phyloP scores from a whole-genome alignment of 208 protist genomes.

The Cochliopodium minus region DNA sequence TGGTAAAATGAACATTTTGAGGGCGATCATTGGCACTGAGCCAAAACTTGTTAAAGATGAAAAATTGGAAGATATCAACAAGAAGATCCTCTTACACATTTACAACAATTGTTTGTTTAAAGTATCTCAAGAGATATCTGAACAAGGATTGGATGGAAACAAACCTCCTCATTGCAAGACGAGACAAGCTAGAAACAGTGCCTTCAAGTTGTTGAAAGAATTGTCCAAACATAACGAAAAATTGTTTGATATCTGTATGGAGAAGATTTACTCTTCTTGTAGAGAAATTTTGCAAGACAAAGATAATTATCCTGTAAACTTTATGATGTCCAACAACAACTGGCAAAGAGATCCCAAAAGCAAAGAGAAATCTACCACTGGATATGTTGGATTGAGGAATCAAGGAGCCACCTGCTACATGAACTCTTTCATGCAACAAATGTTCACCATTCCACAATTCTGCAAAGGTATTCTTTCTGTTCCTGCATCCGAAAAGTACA shows the following conservation, averaged over 20 bases:
- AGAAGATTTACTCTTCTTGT: no score
- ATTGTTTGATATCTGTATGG: no score
- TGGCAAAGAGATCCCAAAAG: no score
- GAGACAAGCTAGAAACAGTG: neutral
- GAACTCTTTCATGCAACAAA: slow-evolving; percentile 30
- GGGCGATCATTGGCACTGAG: neutral
- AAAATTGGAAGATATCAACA: neutral
- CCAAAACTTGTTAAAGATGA: neutral
- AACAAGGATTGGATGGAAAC: neutral
- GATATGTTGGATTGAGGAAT: slow-evolving; percentile 1
- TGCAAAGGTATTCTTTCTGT: slow-evolving; percentile 18
- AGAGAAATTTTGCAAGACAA: no score
- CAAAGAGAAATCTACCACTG: no score
- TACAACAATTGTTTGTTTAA: neutral
- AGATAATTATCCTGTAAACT: no score
- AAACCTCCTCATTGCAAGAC: neutral
- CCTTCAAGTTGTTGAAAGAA: neutral
- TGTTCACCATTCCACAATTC: slow-evolving; percentile 42
- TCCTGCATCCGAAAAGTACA: neutral
- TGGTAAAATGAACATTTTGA: neutral
- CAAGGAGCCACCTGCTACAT: slow-evolving; percentile 8
- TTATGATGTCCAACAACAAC: no score
- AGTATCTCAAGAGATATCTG: neutral
- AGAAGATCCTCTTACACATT: no score
- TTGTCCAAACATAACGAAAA: no score